A percentile compares a stretch with the other conserved stretches of the same genome.
These are phyloP conservation scores for Conticribra guillardii DNA, from an alignment of 108 stramenopile species.

Conservation along the genomic window DNA sequence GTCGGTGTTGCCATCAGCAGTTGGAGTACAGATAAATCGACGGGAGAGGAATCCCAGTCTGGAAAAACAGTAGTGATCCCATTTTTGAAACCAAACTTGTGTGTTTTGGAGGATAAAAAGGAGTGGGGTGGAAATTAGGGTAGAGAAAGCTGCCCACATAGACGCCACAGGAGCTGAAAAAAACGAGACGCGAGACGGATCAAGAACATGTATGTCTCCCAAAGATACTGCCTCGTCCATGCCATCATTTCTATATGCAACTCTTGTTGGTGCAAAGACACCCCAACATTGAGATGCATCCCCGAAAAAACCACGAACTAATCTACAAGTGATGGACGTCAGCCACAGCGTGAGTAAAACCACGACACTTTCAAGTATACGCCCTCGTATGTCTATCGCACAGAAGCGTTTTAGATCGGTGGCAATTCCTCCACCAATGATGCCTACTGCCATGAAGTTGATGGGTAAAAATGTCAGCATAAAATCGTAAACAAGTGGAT, in stretches of 20 bases:
- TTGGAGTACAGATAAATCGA: slow-evolving; percentile 23
- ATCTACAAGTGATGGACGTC: slow-evolving; percentile 66
- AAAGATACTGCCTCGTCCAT: background rate
- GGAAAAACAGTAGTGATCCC: slow-evolving; percentile 34
- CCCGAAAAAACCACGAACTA: slow-evolving; percentile 81
- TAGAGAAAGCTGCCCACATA: background rate
- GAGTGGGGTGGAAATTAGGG: background rate
- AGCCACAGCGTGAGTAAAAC: slow-evolving; percentile 70
- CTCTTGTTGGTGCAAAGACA: slow-evolving; percentile 33
- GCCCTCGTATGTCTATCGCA: slow-evolving; percentile 82
- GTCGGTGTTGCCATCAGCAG: slow-evolving; percentile 29
- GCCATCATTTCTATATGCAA: slow-evolving; percentile 4
- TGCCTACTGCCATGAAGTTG: slow-evolving; percentile 75
- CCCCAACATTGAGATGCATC: slow-evolving; percentile 65
- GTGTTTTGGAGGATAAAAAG: slow-evolving; percentile 24
- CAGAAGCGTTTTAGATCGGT: slow-evolving; percentile 59
- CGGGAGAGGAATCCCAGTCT: slow-evolving; percentile 33
- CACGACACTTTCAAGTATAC: slow-evolving; percentile 70
- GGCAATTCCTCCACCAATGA: slow-evolving; percentile 80
- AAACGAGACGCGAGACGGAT: background rate
- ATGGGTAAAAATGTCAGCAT: slow-evolving; percentile 64
- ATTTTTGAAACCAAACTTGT: slow-evolving; percentile 51
- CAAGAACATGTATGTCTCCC: background rate
- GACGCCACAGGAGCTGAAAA: background rate
- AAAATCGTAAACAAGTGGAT: slow-evolving; percentile 80